Conservation (phyloP, 2,329 filamentous ascomycete genomes). For the Septoria linicola region DNA sequence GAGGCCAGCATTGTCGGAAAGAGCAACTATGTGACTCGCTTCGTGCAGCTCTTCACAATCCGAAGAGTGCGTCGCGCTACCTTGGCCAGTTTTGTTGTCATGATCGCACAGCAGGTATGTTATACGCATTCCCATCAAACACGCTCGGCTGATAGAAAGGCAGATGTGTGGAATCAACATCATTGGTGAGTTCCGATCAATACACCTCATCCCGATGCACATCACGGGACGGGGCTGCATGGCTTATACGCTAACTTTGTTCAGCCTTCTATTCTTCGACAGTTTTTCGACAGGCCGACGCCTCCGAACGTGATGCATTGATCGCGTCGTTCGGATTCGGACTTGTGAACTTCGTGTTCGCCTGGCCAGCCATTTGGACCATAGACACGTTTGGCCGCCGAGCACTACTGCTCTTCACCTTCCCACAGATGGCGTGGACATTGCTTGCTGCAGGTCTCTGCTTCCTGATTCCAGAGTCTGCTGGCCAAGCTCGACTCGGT, state of each 20-base stretch:
- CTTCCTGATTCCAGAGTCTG: slow-evolving; percentile 37
- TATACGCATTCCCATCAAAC: slow-evolving; percentile 9
- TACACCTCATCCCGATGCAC: too few species aligned
- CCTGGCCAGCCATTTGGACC: slow-evolving; percentile 39
- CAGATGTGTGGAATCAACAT: slow-evolving; percentile 27
- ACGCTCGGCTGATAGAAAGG: neutral
- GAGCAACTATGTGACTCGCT: slow-evolving; percentile 43
- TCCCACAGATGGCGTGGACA: slow-evolving; percentile 49
- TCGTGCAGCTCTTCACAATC: slow-evolving; percentile 51
- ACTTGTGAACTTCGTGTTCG: slow-evolving; percentile 49
- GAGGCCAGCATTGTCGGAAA: slow-evolving; percentile 35
- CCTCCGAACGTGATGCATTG: slow-evolving; percentile 38
- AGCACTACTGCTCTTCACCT: slow-evolving; percentile 42
- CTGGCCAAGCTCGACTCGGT: slow-evolving; percentile 43
- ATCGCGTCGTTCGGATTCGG: slow-evolving; percentile 47
- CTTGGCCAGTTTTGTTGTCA: slow-evolving; percentile 33
- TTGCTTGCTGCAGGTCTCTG: slow-evolving; percentile 51
- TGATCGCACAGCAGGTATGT: slow-evolving; percentile 37
- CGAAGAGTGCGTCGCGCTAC: slow-evolving; percentile 49
- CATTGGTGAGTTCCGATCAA: too few species aligned
- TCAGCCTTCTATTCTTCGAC: slow-evolving; percentile 35
- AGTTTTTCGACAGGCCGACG: slow-evolving; percentile 41
- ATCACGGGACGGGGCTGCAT: too few species aligned
- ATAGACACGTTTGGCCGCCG: slow-evolving; percentile 41
- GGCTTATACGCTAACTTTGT: too few species aligned